Base-by-base conservation (phyloP, 2,329 filamentous ascomycete species). In the Thielaviopsis ethacetica region DNA sequence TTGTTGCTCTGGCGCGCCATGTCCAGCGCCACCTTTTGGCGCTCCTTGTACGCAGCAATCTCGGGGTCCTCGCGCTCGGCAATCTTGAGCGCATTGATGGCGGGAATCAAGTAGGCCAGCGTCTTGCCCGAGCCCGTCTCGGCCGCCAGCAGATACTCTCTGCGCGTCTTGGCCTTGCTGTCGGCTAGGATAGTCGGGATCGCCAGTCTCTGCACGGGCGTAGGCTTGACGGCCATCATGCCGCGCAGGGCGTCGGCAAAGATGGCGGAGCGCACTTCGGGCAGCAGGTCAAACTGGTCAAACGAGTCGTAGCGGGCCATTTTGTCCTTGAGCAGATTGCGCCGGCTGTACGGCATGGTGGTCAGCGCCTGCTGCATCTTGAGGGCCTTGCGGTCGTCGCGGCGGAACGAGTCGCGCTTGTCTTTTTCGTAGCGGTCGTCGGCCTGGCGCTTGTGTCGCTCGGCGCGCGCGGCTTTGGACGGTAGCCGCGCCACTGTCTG, bases 91-190 rank as follows among this genome's bases (percentile, higher is more conserved):
- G 88, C 86, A 71, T 98, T 83, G 57, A 98, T 76, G 17, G 85
- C 79, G 0, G 93, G 94, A 5, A 96, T 72, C 5, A 97, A 75
- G 68, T 98, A 98, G 9, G 93, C 89, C 62, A 98, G 75, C 0
- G 93, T 98, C 75, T 98, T 98, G 62, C 93, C 93, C 0, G 93
- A 97, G 13, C 93, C 93, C 0, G 93, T 98, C 75, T 98, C 93
- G 12, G 93, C 93, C 3, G 93, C 93, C 55, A 98, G 76, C 13
- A 98, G 77, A 67, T 88, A 96, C 72, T 75, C 79, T 61, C 72
- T 71, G 54, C 52, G 65, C 63, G 19, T 64, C 64, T 3, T 65
- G 61, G 6, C 62, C 62, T 24, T 75, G 68, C 47, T 59, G 65
- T 82, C 75, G 15, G 83, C 81, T 53, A 95, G 73, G 9, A 98